Conservation (phyloP, 257 asterid species). For the Ophiorrhiza pumila region DNA sequence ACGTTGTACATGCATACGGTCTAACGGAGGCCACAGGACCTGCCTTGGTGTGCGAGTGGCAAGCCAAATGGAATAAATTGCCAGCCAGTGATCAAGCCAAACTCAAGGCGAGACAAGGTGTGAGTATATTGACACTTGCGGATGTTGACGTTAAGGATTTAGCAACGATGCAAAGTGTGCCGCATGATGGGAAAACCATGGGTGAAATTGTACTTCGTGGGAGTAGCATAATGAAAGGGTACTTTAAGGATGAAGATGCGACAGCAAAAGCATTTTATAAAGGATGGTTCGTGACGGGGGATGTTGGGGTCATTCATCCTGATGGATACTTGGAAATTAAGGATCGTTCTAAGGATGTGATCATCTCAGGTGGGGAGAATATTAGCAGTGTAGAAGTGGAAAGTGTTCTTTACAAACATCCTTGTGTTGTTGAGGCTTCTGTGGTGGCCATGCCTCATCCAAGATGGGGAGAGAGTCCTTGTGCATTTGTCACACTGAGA, state of each 20-base stretch:
- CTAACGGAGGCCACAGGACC: slow-evolving; percentile 93
- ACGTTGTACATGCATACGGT: slow-evolving; percentile 81
- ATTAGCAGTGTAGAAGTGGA: slow-evolving; percentile 89
- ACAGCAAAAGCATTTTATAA: slow-evolving; percentile 46
- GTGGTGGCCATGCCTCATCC: slow-evolving; percentile 96
- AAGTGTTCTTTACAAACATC: slow-evolving; percentile 48
- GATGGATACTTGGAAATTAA: slow-evolving; percentile 87
- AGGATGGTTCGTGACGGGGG: slow-evolving; percentile 86
- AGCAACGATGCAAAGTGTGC: slow-evolving; percentile 57
- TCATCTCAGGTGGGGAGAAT: slow-evolving; percentile 92
- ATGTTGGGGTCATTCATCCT: slow-evolving; percentile 74
- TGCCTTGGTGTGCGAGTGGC: slow-evolving; percentile 83
- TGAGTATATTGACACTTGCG: slow-evolving; percentile 58
- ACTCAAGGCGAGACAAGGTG: slow-evolving; percentile 72
- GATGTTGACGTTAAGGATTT: slow-evolving; percentile 69
- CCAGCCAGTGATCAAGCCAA: slow-evolving; percentile 33
- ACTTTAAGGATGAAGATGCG: slow-evolving; percentile 51
- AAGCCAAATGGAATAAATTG: slow-evolving; percentile 48
- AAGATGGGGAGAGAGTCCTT: slow-evolving; percentile 64
- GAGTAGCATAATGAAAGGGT: slow-evolving; percentile 86
- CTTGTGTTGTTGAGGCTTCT: slow-evolving; percentile 60
- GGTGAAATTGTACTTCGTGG: slow-evolving; percentile 80
- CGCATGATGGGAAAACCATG: slow-evolving; percentile 52
- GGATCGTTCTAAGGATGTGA: slow-evolving; percentile 81
- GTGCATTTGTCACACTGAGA: slow-evolving; percentile 34